Evolutionary conservation across 169 alveolate species (phyloP), one percentile per base, ranked within the genome.

Genomic region (Cryptosporidium sp.): DNA sequence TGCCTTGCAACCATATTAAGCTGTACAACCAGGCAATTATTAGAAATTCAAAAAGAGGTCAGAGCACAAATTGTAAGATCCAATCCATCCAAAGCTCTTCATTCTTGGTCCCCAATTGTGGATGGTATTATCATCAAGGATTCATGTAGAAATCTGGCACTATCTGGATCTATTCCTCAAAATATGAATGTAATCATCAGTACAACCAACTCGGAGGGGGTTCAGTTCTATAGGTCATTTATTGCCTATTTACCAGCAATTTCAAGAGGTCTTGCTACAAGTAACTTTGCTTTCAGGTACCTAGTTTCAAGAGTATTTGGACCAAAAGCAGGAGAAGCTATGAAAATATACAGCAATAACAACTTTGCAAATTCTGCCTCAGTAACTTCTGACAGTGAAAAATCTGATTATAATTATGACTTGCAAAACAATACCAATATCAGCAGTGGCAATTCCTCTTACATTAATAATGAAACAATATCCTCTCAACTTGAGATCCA

Each of bases 41-140:
- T 80, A 18, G 89, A 80, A 1, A 80, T 80, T 10, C 89, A 80
- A 33, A 80, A 39, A 31, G 89, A 80, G 39, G 89, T 80, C 16
- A 80, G 89, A 65, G 33, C 75, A 21, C 75, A 80, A 21, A 41
- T 80, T 26, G 75, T 80, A 4, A 62, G 51, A 48, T 62, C 73
- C 3, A 65, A 80, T 41, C 80, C 75, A 16, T 61, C 89, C 14
- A 80, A 80, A 65, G 73, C 89, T 10, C 51, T 80, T 10, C 89
- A 80, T 41, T 80, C 89, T 1, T 80, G 89, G 89, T 80, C 89
- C 2, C 89, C 89, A n/a, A 65, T 80, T 62, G 68, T 62, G 3
- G 89, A 80, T 43, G 89, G 89, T 23, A 2, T 43, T 16, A 80
- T 80, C 26, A 80, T 80, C 37, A 59, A 65, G n/a, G 89, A 80